phyloP scores from a whole-genome alignment of 2,329 filamentous ascomycete genomes.

The Cucurbitaria berberidis region DNA sequence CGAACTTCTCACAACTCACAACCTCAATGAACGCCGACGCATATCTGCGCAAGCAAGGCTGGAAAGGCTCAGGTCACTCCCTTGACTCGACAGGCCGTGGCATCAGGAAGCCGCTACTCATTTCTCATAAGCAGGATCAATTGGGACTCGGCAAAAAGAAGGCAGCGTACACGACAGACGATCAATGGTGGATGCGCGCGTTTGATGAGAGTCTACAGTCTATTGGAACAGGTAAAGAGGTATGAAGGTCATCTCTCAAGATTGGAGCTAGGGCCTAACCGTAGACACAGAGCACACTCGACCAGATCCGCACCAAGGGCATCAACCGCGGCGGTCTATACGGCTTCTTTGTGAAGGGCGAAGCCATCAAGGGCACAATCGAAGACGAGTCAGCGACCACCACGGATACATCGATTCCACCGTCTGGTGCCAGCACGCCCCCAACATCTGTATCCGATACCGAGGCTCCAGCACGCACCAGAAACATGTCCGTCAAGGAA shows the following conservation, averaged over 20 bases:
- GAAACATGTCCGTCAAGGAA: conserved; percentile 17
- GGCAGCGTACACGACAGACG: conserved; percentile 59
- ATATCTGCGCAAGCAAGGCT: conserved; percentile 84
- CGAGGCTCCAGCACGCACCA: conserved; percentile 16
- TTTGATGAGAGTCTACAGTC: conserved; percentile 90
- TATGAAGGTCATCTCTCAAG: conserved; percentile 3
- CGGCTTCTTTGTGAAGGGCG: conserved; percentile 82
- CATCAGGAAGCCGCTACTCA: conserved; percentile 80
- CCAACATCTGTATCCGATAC: conserved; percentile 36
- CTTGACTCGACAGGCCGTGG: conserved; percentile 79
- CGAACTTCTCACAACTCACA: conserved; percentile 5
- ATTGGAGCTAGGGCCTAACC: conserved; percentile 1
- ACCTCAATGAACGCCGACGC: conserved; percentile 78
- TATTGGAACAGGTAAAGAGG: conserved; percentile 45
- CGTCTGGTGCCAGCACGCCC: conserved; percentile 32
- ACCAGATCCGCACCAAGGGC: conserved; percentile 55
- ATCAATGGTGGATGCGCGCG: conserved; percentile 97
- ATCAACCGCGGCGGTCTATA: conserved; percentile 69
- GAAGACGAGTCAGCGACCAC: conserved; percentile 27
- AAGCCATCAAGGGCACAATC: conserved; percentile 75
- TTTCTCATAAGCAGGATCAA: conserved; percentile 81
- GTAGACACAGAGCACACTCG: conserved; percentile 62
- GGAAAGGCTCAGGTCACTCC: conserved; percentile 86
- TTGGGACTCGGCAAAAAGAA: conserved; percentile 82
- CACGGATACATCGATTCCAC: conserved; percentile 21